phyloP scores from a whole-genome alignment of 2,329 filamentous ascomycete species.

The Epichloe uncinata region DNA sequence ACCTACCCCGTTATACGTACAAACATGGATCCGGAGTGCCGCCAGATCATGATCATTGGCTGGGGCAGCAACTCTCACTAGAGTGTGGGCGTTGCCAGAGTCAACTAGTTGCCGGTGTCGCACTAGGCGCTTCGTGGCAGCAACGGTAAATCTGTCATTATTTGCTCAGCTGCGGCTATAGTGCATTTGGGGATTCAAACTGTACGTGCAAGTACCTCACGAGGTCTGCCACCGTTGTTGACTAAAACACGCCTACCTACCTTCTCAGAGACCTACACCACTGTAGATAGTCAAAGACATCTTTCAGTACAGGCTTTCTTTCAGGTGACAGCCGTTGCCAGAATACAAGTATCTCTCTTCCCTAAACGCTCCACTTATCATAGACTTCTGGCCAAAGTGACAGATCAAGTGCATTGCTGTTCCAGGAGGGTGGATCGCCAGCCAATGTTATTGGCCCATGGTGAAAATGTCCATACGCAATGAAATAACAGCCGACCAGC shows the following conservation, averaged over 20 bases:
- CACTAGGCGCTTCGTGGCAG: not conserved
- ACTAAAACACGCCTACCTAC: not conserved
- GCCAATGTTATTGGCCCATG: not conserved
- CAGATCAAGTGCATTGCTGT: not conserved
- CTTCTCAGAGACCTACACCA: too few relatives aligned
- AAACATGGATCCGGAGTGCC: constrained; percentile 1
- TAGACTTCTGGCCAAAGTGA: not conserved
- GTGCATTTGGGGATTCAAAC: not conserved
- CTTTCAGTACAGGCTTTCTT: too few relatives aligned
- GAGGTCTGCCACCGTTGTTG: not conserved
- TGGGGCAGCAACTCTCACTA: not conserved
- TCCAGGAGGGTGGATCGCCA: not conserved
- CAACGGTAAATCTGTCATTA: too few relatives aligned
- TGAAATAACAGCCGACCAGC: not conserved
- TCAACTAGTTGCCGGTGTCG: not conserved
- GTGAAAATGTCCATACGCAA: not conserved
- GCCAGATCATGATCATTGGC: constrained; percentile 2
- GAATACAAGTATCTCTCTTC: not conserved
- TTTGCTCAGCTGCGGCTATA: too few relatives aligned
- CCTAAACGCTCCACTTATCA: not conserved
- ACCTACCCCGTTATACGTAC: too few relatives aligned
- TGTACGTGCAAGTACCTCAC: not conserved
- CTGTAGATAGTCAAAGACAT: too few relatives aligned
- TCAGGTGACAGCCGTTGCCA: not conserved
- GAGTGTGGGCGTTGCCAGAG: not conserved